Evolutionary conservation across 2,329 filamentous ascomycete species (phyloP), one percentile per base, ranked within the genome.

Genomic region (Chaetomium olivaceum): DNA sequence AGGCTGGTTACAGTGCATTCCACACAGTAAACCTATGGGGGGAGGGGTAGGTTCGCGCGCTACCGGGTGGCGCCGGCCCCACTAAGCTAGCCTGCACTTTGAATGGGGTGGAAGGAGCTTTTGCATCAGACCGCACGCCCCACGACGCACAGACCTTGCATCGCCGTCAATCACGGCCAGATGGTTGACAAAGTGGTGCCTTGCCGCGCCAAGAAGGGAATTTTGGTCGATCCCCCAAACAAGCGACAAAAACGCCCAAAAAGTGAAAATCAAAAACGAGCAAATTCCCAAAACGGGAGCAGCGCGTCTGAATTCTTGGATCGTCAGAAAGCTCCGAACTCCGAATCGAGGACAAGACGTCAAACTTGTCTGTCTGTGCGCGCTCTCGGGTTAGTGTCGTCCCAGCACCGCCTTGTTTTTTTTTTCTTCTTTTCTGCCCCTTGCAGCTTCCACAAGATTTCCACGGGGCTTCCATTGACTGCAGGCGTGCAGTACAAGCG

Each of bases 121-220:
- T 16, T 43, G 16, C 57, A 31, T 48, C 56, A 50, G 43, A 11
- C 25, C 33, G n/a, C 55, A 21, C 51, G 50, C 50, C 25, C 23
- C 50, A 9, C 36, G 12, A 6, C 58, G 58, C 58, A 51, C 46
- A 33, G 46, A 52, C 58, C 46, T 25, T 51, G 29, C 46, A 39
- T 39, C 11, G 46, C 16, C 39, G 39, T 43, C 39, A 43, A 43
- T 43, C 39, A 43, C 39, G 16, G 39, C 39, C 39, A 43, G 36
- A 16, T 43, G 36, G 36, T 29, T 36, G 55, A 58, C 51, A 27
- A n/a, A n/a, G 58, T 59, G 59, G 54, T 57, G 25, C 57, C 61
- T 57, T 66, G 52, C 63, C 59, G 59, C 58, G 66, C 68, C 68
- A 70, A 70, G 68, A 68, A 46, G 48, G 52, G 58, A 60, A 27